Conservation (phyloP, 192 early-diverging fungal species). For the Phycomyces blakesleeanus region DNA sequence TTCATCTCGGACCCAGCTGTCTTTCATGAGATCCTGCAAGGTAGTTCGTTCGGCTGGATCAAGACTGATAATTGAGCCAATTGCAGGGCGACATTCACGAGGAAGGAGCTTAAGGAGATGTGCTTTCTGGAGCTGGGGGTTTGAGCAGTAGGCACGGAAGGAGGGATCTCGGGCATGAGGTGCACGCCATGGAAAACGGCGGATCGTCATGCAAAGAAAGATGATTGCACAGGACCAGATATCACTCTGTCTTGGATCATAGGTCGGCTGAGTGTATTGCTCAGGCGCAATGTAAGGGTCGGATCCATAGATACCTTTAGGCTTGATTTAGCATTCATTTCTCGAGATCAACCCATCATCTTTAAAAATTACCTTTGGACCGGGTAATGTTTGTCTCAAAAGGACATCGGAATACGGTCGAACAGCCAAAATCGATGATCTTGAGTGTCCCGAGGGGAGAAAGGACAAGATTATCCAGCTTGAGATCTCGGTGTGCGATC, state of each 20-base stretch:
- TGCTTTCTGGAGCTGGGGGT: constrained; percentile 20
- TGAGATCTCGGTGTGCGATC: constrained; percentile 83
- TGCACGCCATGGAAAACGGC: constrained; percentile 68
- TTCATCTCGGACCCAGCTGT: constrained; percentile 70
- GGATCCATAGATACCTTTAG: constrained; percentile 78
- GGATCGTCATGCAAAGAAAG: constrained; percentile 72
- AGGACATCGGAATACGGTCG: constrained; percentile 81
- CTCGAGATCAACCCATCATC: no score
- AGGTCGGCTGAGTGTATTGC: constrained; percentile 59
- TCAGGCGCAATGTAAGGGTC: constrained; percentile 98
- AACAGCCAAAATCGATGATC: constrained; percentile 90
- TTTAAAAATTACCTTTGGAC: constrained; percentile 46
- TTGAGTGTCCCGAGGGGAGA: constrained; percentile 67
- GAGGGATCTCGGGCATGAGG: constrained; percentile 56
- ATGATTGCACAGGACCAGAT: constrained; percentile 92
- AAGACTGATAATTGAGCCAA: constrained; percentile 61
- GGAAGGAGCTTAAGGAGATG: constrained; percentile 57
- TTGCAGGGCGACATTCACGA: constrained; percentile 52
- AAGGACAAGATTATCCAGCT: constrained; percentile 83
- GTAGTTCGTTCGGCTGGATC: constrained; percentile 52
- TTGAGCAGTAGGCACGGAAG: constrained; percentile 25
- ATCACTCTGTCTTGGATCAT: constrained; percentile 83
- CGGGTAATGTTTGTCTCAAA: constrained; percentile 57
- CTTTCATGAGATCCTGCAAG: constrained; percentile 63
- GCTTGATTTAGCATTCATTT: no score